A percentile compares a stretch with the other conserved stretches of the same genome.
phyloP scores from a whole-genome alignment of 140 eudicot species.

The Bidens hawaiensis region DNA sequence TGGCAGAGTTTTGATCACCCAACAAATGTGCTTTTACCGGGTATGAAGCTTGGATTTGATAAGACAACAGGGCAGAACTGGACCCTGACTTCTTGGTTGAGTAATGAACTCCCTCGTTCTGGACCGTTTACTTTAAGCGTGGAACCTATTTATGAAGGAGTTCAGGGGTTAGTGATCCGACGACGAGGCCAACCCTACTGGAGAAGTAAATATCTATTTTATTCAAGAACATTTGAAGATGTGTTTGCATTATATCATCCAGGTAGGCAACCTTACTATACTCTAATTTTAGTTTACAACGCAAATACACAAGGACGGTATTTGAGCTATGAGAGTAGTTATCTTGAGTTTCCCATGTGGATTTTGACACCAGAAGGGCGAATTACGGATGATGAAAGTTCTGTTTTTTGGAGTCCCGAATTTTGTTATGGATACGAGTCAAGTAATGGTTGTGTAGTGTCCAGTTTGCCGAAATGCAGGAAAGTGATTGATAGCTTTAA shows the following conservation, averaged over 20 bases:
- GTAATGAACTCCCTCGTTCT: constrained; percentile 4
- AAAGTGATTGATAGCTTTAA: constrained; percentile 8
- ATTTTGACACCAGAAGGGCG: constrained; percentile 29
- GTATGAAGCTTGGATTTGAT: constrained; percentile 51
- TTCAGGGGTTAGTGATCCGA: constrained; percentile 16
- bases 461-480: constrained; percentile 26
- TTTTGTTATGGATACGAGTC: constrained; percentile 34
- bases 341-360: constrained; percentile 21
- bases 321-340: constrained; percentile 13
- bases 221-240: background rate
- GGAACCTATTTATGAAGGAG: constrained; percentile 20
- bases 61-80: constrained; percentile 31
- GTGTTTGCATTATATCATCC: background rate
- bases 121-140: constrained; percentile 41
- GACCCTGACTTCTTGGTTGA: constrained; percentile 43
- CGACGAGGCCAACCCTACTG: constrained; percentile 35
- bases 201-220: constrained; percentile 26
- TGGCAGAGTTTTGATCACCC: constrained; percentile 68
- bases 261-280: background rate
- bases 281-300: constrained; percentile 14
- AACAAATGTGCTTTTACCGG: constrained; percentile 42
- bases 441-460: constrained; percentile 17
- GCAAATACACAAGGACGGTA: constrained; percentile 4
- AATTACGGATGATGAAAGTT: background rate
- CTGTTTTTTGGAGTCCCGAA: background rate